Percentiles rank a stretch among this genome's conserved stretches.
Evolutionary conservation across 225 moss, liverwort and hornwort species (phyloP).

Genomic region (Pseudisothecium myosuroides): DNA sequence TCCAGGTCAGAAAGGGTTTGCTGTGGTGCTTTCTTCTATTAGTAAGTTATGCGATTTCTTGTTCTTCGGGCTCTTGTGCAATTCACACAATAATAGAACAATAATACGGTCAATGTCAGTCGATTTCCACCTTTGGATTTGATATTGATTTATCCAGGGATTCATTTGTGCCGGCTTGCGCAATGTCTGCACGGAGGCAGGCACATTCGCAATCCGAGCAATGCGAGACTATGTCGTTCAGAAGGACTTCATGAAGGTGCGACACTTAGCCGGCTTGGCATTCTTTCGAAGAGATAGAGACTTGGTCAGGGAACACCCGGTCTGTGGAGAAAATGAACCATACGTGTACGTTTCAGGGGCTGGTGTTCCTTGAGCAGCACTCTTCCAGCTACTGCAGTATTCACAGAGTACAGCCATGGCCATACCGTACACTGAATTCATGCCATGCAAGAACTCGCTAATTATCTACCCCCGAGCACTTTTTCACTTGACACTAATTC

Average conservation of each 20-base stretch:
- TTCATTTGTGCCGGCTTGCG: slow-evolving; percentile 62
- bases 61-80: not conserved
- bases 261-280: not conserved
- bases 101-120: not conserved
- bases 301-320: not conserved
- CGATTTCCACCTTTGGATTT: not conserved
- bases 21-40: not conserved
- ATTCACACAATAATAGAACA: not conserved
- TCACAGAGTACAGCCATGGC: not conserved
- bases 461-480: not conserved
- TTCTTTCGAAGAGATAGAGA: not conserved
- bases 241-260: slow-evolving; percentile 65
- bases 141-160: slow-evolving; percentile 6
- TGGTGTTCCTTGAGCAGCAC: not conserved
- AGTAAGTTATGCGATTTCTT: not conserved
- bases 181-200: slow-evolving; percentile 66
- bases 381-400: not conserved
- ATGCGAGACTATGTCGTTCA: slow-evolving; percentile 51
- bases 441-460: not conserved
- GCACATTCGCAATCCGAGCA: slow-evolving; percentile 58
- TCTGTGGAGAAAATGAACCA: not conserved
- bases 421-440: not conserved
- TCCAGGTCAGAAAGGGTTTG: not conserved
- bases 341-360: not conserved
- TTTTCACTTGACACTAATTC: not conserved